These are phyloP conservation scores for Sporobolomyces phaffii DNA, from an alignment of 768 basidiomycete species.

Conservation along the genomic window DNA sequence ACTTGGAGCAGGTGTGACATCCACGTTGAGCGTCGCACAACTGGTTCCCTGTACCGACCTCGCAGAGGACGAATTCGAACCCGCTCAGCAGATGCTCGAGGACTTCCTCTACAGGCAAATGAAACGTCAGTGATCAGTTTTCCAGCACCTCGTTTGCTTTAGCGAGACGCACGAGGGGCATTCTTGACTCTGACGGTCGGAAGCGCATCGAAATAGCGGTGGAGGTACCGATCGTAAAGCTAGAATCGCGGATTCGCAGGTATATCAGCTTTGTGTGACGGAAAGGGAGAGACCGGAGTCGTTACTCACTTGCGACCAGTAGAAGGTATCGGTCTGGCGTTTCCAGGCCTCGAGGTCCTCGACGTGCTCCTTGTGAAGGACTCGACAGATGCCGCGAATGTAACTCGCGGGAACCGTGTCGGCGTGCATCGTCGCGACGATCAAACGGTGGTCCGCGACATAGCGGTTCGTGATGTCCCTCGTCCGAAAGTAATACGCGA, in stretches of 20 bases:
- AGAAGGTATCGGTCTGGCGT: slow-evolving; percentile 88
- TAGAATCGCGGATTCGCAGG: too few species aligned
- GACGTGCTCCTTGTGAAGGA: slow-evolving; percentile 80
- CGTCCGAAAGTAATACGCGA: slow-evolving; percentile 95
- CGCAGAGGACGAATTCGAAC: slow-evolving; percentile 92
- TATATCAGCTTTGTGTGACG: accelerated
- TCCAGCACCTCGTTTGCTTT: too few species aligned
- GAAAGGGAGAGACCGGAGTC: neutral
- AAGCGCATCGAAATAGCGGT: slow-evolving; percentile 95
- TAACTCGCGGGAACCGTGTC: slow-evolving; percentile 93
- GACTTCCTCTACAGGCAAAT: slow-evolving; percentile 60
- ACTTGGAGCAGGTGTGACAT: slow-evolving; percentile 76
- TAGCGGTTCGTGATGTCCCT: slow-evolving; percentile 84
- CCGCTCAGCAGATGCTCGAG: slow-evolving; percentile 66
- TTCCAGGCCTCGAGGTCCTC: slow-evolving; percentile 83
- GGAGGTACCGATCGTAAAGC: slow-evolving; percentile 94
- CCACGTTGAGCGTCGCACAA: slow-evolving; percentile 77
- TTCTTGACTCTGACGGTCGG: slow-evolving; percentile 79
- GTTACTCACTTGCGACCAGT: slow-evolving; percentile 63
- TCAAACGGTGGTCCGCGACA: slow-evolving; percentile 77
- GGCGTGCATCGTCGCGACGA: slow-evolving; percentile 91
- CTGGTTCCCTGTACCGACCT: slow-evolving; percentile 86
- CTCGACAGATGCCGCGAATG: slow-evolving; percentile 85
- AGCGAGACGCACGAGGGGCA: slow-evolving; percentile 60
- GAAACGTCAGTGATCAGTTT: too few species aligned